A percentile compares a stretch with the other conserved stretches of the same genome.
Evolutionary conservation across 345 rosid genomes (phyloP).

Genomic region (Erucastrum elatum): DNA sequence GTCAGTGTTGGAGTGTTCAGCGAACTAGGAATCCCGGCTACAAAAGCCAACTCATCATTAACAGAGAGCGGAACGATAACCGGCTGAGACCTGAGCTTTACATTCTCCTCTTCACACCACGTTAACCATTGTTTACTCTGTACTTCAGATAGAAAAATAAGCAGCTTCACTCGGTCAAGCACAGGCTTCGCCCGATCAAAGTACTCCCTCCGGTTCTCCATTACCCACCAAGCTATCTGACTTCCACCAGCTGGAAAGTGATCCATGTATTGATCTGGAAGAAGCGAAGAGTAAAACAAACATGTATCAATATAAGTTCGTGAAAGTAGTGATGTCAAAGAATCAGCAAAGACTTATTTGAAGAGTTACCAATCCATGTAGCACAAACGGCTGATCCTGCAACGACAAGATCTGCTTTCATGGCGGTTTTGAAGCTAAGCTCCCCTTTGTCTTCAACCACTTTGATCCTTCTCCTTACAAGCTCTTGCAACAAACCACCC

Average conservation of each 20-base stretch:
- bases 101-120: conserved; percentile 82
- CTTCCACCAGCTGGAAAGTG: conserved; percentile 91
- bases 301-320: too few species aligned
- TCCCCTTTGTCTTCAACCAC: conserved; percentile 92
- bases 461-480: conserved; percentile 79
- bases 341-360: neutral
- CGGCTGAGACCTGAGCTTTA: conserved; percentile 84
- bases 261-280: conserved; percentile 80
- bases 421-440: conserved; percentile 87
- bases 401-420: conserved; percentile 93
- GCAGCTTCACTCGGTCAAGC: conserved; percentile 77
- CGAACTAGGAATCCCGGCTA: conserved; percentile 76
- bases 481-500: conserved; percentile 90
- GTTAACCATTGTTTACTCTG: conserved; percentile 87
- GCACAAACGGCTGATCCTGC: conserved; percentile 99
- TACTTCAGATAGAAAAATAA: conserved; percentile 75
- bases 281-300: conserved; percentile 12
- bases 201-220: conserved; percentile 93
- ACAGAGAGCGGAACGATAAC: conserved; percentile 80
- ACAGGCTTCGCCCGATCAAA: conserved; percentile 80
- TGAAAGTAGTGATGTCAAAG: too few species aligned
- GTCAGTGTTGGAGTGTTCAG: conserved; percentile 65
- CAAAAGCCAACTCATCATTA: conserved; percentile 92
- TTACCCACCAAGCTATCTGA: conserved; percentile 98
- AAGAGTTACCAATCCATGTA: conserved; percentile 81